phyloP scores from a whole-genome alignment of 305 asterid species.

The Fraxinus latifolia region DNA sequence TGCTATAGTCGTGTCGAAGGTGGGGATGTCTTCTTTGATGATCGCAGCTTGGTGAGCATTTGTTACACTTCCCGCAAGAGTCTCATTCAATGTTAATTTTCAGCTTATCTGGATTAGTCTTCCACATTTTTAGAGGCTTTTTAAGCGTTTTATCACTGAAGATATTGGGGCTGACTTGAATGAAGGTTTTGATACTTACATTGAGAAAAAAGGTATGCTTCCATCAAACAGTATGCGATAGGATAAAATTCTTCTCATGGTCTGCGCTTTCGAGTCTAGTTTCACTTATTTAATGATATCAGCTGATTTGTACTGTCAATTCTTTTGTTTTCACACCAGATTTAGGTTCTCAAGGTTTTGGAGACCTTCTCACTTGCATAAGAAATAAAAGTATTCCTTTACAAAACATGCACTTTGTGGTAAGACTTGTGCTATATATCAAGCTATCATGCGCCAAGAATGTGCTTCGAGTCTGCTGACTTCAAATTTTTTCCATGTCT shows the following conservation, averaged over 20 bases:
- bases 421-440: slow-evolving; percentile 40
- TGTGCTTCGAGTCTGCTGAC: slow-evolving; percentile 24
- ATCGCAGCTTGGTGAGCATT: slow-evolving; percentile 84
- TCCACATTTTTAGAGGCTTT: slow-evolving; percentile 64
- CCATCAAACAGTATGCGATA: slow-evolving; percentile 13
- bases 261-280: slow-evolving; percentile 10
- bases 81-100: slow-evolving; percentile 10
- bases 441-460: slow-evolving; percentile 21
- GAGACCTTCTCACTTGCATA: slow-evolving; percentile 83
- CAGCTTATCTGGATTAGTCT: slow-evolving; percentile 21
- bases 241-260: slow-evolving; percentile 6
- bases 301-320: slow-evolving; percentile 24
- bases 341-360: slow-evolving; percentile 90
- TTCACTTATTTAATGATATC: slow-evolving; percentile 1
- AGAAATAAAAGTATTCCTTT: slow-evolving; percentile 77
- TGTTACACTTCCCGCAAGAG: slow-evolving; percentile 19
- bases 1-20: slow-evolving; percentile 94
- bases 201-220: slow-evolving; percentile 72
- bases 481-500: slow-evolving; percentile 20
- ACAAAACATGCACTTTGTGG: slow-evolving; percentile 98
- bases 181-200: slow-evolving; percentile 84
- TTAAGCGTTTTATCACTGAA: slow-evolving; percentile 83
- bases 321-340: slow-evolving; percentile 48
- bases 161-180: slow-evolving; percentile 88
- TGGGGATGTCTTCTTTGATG: slow-evolving; percentile 92